A percentile compares a stretch with the other conserved stretches of the same genome.
Conservation (phyloP, 305 asterid species). For the Ilex paraguariensis region DNA sequence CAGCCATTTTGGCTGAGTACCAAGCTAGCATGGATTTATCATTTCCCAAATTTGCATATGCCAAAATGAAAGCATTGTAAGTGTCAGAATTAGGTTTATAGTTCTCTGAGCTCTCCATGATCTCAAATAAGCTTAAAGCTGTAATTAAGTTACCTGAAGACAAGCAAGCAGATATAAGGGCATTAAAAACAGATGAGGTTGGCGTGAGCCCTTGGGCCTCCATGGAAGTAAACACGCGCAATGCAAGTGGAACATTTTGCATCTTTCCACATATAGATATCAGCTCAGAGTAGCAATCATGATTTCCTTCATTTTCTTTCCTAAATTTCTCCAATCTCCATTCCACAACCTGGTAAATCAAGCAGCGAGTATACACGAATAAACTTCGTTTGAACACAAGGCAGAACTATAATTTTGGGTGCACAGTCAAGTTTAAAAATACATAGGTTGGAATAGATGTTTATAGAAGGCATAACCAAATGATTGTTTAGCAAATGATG, state of each 20-base stretch:
- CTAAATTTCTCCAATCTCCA: conserved; percentile 48
- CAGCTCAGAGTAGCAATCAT: conserved; percentile 25
- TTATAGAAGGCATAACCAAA: too few species aligned
- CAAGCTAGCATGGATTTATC: conserved; percentile 34
- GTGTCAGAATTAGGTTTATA: conserved; percentile 37
- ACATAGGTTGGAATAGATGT: too few species aligned
- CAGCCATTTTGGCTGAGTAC: conserved; percentile 25
- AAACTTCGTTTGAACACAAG: too few species aligned
- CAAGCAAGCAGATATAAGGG: conserved; percentile 40
- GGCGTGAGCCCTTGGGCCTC: conserved; percentile 44
- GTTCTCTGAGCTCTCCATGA: conserved; percentile 39
- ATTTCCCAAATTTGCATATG: conserved; percentile 40
- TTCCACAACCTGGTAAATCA: conserved; percentile 37
- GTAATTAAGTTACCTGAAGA: conserved; percentile 40
- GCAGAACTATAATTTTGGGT: too few species aligned
- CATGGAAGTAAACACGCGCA: conserved; percentile 38
- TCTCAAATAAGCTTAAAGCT: conserved; percentile 46
- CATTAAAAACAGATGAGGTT: conserved; percentile 32
- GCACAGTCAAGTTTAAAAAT: too few species aligned
- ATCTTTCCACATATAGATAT: conserved; percentile 34
- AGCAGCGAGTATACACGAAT: not conserved
- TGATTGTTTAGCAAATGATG: too few species aligned
- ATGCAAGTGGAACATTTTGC: conserved; percentile 38
- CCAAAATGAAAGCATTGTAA: conserved; percentile 32
- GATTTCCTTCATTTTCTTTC: conserved; percentile 18